A percentile compares a stretch with the other conserved stretches of the same genome.
Conservation (phyloP, 176 grass and related monocot species). For the Bonia amplexicaulis region DNA sequence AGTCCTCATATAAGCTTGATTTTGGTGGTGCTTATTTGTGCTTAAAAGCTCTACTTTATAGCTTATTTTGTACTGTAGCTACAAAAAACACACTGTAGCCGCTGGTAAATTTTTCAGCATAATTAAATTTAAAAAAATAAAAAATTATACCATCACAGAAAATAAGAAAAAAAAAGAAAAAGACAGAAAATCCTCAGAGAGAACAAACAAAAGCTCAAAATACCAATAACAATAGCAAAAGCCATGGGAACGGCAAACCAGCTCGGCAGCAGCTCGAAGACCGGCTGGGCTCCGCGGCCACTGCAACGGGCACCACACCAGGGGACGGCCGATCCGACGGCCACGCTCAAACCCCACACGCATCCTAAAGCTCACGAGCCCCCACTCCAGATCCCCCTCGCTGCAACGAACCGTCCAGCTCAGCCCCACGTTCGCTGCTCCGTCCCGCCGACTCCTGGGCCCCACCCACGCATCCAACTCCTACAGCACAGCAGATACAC, state of each 20-base stretch:
- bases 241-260: constrained; percentile 3
- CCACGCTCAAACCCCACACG: constrained; percentile 23
- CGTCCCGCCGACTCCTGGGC: neutral
- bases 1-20: too few relatives aligned
- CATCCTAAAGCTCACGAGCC: neutral
- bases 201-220: too few relatives aligned
- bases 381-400: neutral
- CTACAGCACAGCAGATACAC: neutral
- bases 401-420: constrained; percentile 6
- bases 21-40: too few relatives aligned
- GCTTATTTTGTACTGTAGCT: too few relatives aligned
- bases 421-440: constrained; percentile 8
- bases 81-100: too few relatives aligned
- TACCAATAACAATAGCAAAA: too few relatives aligned
- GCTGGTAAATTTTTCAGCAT: too few relatives aligned
- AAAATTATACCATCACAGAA: too few relatives aligned
- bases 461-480: neutral
- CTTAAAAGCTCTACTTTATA: too few relatives aligned
- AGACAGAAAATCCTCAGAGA: too few relatives aligned
- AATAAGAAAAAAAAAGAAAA: too few relatives aligned
- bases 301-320: neutral
- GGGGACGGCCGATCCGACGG: constrained; percentile 9
- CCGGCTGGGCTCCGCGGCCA: neutral
- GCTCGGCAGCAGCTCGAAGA: neutral
- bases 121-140: too few relatives aligned